Evolutionary conservation across 1,284 basidiomycete species (phyloP).

Genomic region (Sanguinoderma infundibulare): DNA sequence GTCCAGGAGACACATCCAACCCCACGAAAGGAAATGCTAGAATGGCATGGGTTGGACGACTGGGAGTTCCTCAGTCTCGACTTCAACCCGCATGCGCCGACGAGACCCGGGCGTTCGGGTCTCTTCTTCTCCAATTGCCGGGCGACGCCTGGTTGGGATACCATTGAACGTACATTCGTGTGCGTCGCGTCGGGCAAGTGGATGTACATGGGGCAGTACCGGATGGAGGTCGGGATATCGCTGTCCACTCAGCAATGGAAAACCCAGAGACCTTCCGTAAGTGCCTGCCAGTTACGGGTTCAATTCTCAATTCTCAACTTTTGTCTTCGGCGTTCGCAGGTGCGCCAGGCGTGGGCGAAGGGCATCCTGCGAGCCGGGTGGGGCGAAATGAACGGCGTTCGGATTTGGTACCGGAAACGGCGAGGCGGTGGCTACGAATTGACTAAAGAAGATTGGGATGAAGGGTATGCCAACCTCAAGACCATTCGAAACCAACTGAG

Average conservation of each 20-base stretch:
- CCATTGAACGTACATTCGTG: neutral
- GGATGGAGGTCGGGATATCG: neutral
- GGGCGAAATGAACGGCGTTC: neutral
- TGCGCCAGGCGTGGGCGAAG: constrained; percentile 1
- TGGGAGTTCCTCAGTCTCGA: constrained; percentile 6
- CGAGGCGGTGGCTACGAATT: neutral
- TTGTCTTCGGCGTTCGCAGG: neutral
- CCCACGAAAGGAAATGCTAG: neutral
- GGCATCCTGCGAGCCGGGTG: neutral
- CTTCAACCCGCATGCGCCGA: constrained; percentile 10
- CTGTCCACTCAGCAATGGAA: neutral
- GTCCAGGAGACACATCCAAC: constrained; percentile 32
- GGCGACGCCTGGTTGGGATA: no score
- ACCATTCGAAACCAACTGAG: neutral
- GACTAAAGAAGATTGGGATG: neutral
- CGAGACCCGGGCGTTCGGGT: constrained; percentile 4
- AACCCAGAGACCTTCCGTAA: neutral
- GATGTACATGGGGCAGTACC: constrained; percentile 11
- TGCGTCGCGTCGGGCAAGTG: neutral
- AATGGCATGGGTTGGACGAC: constrained; percentile 4
- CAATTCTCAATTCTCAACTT: no score
- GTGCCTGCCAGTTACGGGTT: neutral
- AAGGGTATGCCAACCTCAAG: neutral
- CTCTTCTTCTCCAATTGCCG: neutral
- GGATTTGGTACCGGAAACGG: constrained; percentile 1